A percentile compares a stretch with the other conserved stretches of the same genome.
Conservation (phyloP, 805 yeast species). For the Candida incommunis region DNA sequence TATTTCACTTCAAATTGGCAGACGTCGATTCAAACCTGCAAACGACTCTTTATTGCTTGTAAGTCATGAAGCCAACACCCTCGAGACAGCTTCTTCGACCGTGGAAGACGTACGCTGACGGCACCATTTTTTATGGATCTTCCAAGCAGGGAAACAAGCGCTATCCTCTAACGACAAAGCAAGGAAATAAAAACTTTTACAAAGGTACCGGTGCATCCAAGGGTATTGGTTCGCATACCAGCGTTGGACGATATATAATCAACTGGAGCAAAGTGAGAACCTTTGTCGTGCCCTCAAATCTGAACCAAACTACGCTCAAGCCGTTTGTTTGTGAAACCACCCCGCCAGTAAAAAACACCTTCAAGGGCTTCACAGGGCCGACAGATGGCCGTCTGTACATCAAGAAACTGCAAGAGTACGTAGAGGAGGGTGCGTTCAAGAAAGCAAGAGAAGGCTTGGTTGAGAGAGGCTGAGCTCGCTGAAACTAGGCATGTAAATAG, state of each 20-base stretch:
- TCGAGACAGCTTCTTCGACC: conserved; percentile 53
- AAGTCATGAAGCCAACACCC: conserved; percentile 23
- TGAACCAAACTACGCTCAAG: conserved; percentile 30
- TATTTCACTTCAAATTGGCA: too few relatives aligned
- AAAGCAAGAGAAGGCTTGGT: conserved; percentile 8
- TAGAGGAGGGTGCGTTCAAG: conserved; percentile 43
- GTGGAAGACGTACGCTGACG: conserved; percentile 77
- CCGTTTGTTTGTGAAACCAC: conserved; percentile 68
- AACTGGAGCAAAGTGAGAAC: conserved; percentile 83
- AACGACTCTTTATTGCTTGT: too few relatives aligned
- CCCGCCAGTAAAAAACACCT: conserved; percentile 56
- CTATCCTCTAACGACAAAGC: conserved; percentile 68
- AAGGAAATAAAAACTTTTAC: conserved; percentile 86
- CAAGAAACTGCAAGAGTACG: conserved; percentile 58
- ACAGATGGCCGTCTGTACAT: conserved; percentile 61
- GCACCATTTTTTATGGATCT: conserved; percentile 69
- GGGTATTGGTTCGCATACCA: conserved; percentile 75
- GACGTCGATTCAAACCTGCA: too few relatives aligned
- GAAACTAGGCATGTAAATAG: neutral
- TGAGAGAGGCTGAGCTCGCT: neutral
- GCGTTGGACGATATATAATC: conserved; percentile 59
- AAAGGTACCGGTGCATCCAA: conserved; percentile 87
- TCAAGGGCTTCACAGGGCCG: conserved; percentile 56
- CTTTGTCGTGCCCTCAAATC: conserved; percentile 60
- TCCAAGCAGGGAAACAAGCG: conserved; percentile 73